Evolutionary conservation across 257 asterid genomes (phyloP).

Genomic region (Buddleja alternifolia): DNA sequence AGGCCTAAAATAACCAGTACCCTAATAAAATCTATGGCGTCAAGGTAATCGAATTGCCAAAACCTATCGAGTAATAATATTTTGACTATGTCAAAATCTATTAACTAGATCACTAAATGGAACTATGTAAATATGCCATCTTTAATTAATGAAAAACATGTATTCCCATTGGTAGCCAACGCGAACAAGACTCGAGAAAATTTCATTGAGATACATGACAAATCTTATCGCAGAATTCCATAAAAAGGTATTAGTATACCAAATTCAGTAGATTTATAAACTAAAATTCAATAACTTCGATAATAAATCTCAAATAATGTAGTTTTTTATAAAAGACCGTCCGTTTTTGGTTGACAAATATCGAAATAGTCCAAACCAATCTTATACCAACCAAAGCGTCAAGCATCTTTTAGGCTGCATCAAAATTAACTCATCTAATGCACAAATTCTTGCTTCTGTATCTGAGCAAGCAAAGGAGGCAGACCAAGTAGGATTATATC

Average conservation of each 20-base stretch:
- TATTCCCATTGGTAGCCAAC: too few species aligned
- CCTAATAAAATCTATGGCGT: neutral
- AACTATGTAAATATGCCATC: neutral
- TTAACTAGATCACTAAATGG: neutral
- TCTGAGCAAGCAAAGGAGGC: neutral
- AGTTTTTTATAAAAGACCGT: neutral
- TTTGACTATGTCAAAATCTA: neutral
- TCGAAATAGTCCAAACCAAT: neutral
- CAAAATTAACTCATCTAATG: slow-evolving; percentile 1
- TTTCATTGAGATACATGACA: too few species aligned
- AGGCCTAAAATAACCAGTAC: slow-evolving; percentile 11
- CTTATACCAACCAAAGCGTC: neutral
- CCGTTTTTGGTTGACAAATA: neutral
- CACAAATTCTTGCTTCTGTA: slow-evolving; percentile 4
- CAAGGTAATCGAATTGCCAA: neutral
- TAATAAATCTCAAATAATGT: too few species aligned
- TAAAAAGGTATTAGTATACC: too few species aligned
- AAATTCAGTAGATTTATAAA: neutral
- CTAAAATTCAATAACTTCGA: too few species aligned
- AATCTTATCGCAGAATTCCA: too few species aligned
- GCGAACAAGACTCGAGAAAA: too few species aligned
- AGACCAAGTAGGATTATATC: too few species aligned
- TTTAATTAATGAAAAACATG: neutral
- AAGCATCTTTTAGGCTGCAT: neutral
- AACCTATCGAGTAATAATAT: neutral